Evolutionary conservation across 495 filamentous ascomycete species (phyloP).

Genomic region (Penicillium diatomitis): DNA sequence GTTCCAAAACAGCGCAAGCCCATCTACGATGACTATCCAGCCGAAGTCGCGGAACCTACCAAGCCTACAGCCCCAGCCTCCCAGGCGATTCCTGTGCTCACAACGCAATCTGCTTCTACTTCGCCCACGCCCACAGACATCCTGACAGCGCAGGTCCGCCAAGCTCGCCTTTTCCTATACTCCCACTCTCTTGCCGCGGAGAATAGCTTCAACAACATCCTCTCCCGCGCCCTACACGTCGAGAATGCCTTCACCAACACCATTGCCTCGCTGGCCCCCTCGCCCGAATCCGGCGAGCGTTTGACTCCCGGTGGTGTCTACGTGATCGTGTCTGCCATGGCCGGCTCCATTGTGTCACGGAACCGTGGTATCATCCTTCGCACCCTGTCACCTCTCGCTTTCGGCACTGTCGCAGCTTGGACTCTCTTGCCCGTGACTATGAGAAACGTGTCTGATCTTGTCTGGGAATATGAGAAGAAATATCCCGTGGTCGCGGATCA

Average conservation of each 20-base stretch:
- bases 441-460: slow-evolving; percentile 71
- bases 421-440: slow-evolving; percentile 67
- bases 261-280: slow-evolving; percentile 74
- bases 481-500: slow-evolving; percentile 70
- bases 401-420: slow-evolving; percentile 68
- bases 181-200: slow-evolving; percentile 59
- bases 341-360: slow-evolving; percentile 76
- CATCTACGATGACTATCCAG: slow-evolving; percentile 71
- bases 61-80: slow-evolving; percentile 23
- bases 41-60: slow-evolving; percentile 30
- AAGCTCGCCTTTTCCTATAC: slow-evolving; percentile 74
- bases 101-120: slow-evolving; percentile 23
- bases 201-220: slow-evolving; percentile 63
- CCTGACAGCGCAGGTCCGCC: slow-evolving; percentile 72
- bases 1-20: slow-evolving; percentile 56
- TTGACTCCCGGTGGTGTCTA: slow-evolving; percentile 81
- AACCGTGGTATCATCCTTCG: slow-evolving; percentile 78
- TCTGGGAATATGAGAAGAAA: slow-evolving; percentile 84
- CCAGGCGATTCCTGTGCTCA: slow-evolving; percentile 13
- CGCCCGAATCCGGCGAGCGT: slow-evolving; percentile 69
- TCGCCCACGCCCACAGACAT: slow-evolving; percentile 82
- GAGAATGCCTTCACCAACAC: slow-evolving; percentile 76
- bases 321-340: slow-evolving; percentile 85
- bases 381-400: slow-evolving; percentile 55
- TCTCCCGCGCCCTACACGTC: slow-evolving; percentile 65